Percentiles rank a stretch among this genome's conserved stretches.
phyloP scores from a whole-genome alignment of 257 asterid genomes.

The Solanum paucissectum region DNA sequence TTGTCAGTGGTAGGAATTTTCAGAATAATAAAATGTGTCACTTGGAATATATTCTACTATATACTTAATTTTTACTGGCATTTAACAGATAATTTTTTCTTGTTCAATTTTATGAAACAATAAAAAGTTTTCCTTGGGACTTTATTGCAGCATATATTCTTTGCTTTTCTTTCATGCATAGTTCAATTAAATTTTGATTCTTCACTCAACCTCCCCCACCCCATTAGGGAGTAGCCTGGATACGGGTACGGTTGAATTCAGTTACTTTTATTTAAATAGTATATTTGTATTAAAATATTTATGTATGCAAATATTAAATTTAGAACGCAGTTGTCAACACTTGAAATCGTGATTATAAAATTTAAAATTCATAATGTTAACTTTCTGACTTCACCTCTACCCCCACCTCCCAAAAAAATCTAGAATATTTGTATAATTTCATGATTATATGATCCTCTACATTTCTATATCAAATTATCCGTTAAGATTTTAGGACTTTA shows the following conservation, averaged over 20 bases:
- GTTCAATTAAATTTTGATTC: neutral
- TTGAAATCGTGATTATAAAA: no score
- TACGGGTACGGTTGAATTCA: rapidly evolving
- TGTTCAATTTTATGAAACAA: neutral
- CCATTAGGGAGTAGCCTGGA: neutral
- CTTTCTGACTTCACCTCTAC: neutral
- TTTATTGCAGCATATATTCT: neutral
- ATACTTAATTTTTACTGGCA: neutral
- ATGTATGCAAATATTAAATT: no score
- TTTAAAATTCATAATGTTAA: no score
- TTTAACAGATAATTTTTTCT: neutral
- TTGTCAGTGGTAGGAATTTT: neutral
- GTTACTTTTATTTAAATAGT: no score
- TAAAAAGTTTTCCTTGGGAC: neutral
- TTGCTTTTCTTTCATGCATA: neutral
- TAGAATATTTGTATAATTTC: neutral
- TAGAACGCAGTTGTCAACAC: no score
- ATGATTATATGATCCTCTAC: neutral
- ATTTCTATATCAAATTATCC: neutral
- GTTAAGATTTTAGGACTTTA: neutral
- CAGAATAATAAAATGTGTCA: neutral
- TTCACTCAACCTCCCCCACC: neutral
- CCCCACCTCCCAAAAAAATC: neutral
- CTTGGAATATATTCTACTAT: neutral
- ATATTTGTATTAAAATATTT: no score